Evolutionary conservation across 73 alveolate species (phyloP).

Genomic region (Stentor coeruleus): DNA sequence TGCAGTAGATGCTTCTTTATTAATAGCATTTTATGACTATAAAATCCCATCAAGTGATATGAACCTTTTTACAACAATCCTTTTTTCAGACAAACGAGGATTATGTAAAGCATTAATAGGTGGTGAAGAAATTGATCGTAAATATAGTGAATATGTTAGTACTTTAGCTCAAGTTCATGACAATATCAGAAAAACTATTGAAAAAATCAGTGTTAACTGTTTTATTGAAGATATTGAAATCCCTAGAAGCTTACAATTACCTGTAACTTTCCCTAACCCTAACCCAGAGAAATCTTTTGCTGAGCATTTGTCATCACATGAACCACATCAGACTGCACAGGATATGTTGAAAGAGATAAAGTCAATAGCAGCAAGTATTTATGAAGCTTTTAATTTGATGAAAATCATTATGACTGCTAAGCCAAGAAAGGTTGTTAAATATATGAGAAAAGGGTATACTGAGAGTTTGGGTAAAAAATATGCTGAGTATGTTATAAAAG

Average conservation of each 20-base stretch:
- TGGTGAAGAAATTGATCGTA: background rate
- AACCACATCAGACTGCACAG: background rate
- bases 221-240: background rate
- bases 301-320: background rate
- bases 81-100: constrained; percentile 7
- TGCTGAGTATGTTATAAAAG: constrained; percentile 6
- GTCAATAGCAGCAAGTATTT: background rate
- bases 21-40: background rate
- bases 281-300: background rate
- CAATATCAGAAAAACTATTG: background rate
- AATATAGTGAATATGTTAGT: background rate
- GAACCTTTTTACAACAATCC: background rate
- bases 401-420: background rate
- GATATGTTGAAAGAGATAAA: background rate
- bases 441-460: background rate
- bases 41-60: constrained; percentile 12
- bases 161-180: constrained; percentile 4
- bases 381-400: background rate
- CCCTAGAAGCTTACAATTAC: background rate
- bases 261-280: background rate
- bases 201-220: background rate
- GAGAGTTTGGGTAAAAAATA: background rate
- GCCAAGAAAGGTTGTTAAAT: background rate
- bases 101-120: background rate
- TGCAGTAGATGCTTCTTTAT: background rate